Percentiles rank a stretch among this genome's conserved stretches.
Evolutionary conservation across 768 basidiomycete species (phyloP).

Genomic region (Psilocybe tampanensis): DNA sequence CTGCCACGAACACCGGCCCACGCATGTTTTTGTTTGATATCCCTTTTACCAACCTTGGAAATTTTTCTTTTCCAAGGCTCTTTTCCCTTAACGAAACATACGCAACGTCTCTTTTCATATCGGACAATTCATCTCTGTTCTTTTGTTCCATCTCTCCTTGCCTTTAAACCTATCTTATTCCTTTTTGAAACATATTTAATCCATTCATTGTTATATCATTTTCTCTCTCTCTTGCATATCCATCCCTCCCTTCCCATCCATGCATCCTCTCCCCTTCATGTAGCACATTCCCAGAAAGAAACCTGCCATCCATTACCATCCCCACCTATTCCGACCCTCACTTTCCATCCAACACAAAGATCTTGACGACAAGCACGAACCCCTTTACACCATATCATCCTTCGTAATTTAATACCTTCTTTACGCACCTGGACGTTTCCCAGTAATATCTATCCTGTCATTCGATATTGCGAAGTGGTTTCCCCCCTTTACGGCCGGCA

Average conservation of each 20-base stretch:
- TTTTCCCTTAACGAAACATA: slow-evolving; percentile 13
- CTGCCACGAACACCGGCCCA: slow-evolving; percentile 20
- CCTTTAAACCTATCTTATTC: slow-evolving; percentile 16
- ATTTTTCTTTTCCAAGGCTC: slow-evolving; percentile 8
- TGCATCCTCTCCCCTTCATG: slow-evolving; percentile 10
- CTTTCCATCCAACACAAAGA: slow-evolving; percentile 7
- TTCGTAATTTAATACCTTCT: slow-evolving; percentile 26
- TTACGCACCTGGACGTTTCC: slow-evolving; percentile 7
- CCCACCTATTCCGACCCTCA: neutral
- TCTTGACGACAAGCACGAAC: slow-evolving; percentile 20
- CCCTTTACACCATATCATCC: slow-evolving; percentile 18
- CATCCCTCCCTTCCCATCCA: slow-evolving; percentile 5
- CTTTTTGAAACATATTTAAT: slow-evolving; percentile 12
- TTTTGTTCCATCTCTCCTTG: slow-evolving; percentile 6
- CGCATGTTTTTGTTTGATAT: slow-evolving; percentile 12
- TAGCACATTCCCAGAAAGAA: slow-evolving; percentile 17
- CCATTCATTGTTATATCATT: slow-evolving; percentile 1
- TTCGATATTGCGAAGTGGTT: neutral
- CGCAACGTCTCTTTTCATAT: slow-evolving; percentile 12
- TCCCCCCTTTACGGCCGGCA: neutral
- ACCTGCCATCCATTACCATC: slow-evolving; percentile 6
- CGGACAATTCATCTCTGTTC: slow-evolving; percentile 12
- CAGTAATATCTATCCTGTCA: slow-evolving; percentile 21
- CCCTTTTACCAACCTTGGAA: neutral
- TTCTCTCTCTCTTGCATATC: slow-evolving; percentile 13